Conservation (phyloP, 495 filamentous ascomycete genomes). For the Neurospora cerealis region DNA sequence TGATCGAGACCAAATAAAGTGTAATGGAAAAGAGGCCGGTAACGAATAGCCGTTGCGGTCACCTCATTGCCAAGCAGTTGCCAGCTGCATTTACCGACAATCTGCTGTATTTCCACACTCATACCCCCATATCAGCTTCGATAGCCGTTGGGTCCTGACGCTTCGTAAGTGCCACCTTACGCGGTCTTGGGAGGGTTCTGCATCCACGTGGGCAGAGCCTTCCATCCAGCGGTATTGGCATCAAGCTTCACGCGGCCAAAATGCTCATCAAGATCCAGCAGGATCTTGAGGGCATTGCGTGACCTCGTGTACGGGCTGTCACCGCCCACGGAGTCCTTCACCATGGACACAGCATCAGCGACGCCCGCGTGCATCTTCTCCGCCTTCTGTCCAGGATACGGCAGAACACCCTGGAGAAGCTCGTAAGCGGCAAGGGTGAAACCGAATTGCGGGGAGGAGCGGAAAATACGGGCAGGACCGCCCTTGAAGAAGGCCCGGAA, state of each 20-base stretch:
- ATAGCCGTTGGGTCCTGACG: neutral
- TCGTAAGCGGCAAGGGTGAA: constrained; percentile 96
- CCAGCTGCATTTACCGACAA: neutral
- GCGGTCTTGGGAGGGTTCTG: constrained; percentile 14
- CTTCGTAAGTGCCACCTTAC: constrained; percentile 1
- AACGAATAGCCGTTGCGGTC: neutral
- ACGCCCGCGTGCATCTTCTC: constrained; percentile 29
- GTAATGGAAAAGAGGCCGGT: neutral
- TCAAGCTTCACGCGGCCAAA: constrained; percentile 59
- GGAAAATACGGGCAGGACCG: constrained; percentile 84
- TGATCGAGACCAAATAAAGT: neutral
- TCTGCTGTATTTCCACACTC: neutral
- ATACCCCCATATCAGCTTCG: neutral
- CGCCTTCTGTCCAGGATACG: constrained; percentile 57
- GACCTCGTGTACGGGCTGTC: constrained; percentile 71
- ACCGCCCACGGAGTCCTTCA: constrained; percentile 18
- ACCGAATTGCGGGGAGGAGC: constrained; percentile 93
- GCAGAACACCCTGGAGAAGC: constrained; percentile 71
- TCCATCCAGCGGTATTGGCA: constrained; percentile 43
- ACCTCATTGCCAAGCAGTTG: neutral
- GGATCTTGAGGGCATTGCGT: constrained; percentile 91
- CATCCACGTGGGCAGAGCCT: constrained; percentile 33
- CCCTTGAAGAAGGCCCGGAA: constrained; percentile 98
- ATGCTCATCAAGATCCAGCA: constrained; percentile 86
- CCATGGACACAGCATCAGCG: constrained; percentile 39